Base-by-base conservation (phyloP, 2,329 filamentous ascomycete genomes). In the Fusarium nygamai region DNA sequence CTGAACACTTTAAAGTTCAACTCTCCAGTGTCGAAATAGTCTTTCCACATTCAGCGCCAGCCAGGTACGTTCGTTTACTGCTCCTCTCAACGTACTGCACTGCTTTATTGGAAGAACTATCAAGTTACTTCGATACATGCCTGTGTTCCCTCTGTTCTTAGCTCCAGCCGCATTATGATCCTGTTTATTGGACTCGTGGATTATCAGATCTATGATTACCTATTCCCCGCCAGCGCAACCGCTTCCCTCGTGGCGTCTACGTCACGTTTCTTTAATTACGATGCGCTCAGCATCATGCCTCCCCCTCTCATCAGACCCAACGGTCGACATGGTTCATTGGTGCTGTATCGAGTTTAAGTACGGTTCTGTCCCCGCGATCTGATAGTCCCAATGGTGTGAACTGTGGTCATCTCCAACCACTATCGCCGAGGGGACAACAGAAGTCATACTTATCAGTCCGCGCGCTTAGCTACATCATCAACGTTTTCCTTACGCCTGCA, bases 181-280 rank as follows among this genome's bases (percentile, higher is more conserved):
- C 60, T 24, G 46, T 47, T 61, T 44, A 44, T 54, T 46, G 27
- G 36, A 46, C 58, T 56, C 36, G 63, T 68, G 63, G 46, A 43
- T 48, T 54, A 41, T 34, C 44, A 50, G 17, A 41, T 56, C 48
- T 53, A 61, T 51, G 59, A 64, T 47, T 50, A 53, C 41, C 53
- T 33, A 57, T 46, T 43, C 67, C 71, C 67, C 63, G 71, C 71
- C 67, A 63, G 59, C 63, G 54, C 63, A 65, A 47, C n/a, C 61
- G 60, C 46, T 47, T 43, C 63, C 64, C 65, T 73, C 69, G 72
- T 65, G 61, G 72, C 61, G 58, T 65, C 67, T 77, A 78, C 76
- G 75, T 77, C 76, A 78, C 75, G 74, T 61, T 76, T 61, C 63
- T 53, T 54, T 61, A 57, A 51, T 51, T 73, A 57, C 64, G 64